Percentiles rank a stretch among this genome's conserved stretches.
phyloP scores from a whole-genome alignment of 2,329 filamentous ascomycete species.

The Botrytis pseudocinerea region DNA sequence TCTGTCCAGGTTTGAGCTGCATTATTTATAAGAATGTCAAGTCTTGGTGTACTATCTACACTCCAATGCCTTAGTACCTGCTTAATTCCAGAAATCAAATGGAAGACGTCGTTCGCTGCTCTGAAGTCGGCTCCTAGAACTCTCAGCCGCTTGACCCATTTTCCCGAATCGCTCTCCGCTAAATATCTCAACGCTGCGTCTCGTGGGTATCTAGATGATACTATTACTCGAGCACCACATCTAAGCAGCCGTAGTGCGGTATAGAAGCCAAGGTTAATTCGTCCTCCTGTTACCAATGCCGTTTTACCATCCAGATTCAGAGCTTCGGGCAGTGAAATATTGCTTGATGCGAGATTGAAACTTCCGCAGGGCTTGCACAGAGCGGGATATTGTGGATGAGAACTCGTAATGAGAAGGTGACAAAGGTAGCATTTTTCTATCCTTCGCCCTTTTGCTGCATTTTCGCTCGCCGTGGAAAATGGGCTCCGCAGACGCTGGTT shows the following conservation, averaged over 20 bases:
- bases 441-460: neutral
- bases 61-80: neutral
- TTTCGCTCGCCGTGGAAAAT: neutral
- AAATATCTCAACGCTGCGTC: slow-evolving; percentile 27
- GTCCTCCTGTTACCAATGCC: slow-evolving; percentile 28
- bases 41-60: neutral
- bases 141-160: slow-evolving; percentile 23
- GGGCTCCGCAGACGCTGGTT: neutral
- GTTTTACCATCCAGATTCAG: slow-evolving; percentile 25
- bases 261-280: slow-evolving; percentile 28
- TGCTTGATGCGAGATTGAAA: slow-evolving; percentile 29
- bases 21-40: slow-evolving; percentile 32
- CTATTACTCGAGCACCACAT: slow-evolving; percentile 29
- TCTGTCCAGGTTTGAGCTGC: slow-evolving; percentile 31
- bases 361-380: slow-evolving; percentile 28
- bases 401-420: neutral
- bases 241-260: slow-evolving; percentile 27
- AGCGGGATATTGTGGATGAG: slow-evolving; percentile 26
- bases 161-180: slow-evolving; percentile 21
- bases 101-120: slow-evolving; percentile 12
- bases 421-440: slow-evolving; percentile 10
- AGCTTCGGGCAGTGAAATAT: slow-evolving; percentile 26
- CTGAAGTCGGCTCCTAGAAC: slow-evolving; percentile 22
- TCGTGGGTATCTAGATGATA: slow-evolving; percentile 27
- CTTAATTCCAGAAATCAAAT: neutral